Percentiles rank a stretch among this genome's conserved stretches.
Conservation (phyloP, 2,329 filamentous ascomycete species). For the Epichloe gansuensis region DNA sequence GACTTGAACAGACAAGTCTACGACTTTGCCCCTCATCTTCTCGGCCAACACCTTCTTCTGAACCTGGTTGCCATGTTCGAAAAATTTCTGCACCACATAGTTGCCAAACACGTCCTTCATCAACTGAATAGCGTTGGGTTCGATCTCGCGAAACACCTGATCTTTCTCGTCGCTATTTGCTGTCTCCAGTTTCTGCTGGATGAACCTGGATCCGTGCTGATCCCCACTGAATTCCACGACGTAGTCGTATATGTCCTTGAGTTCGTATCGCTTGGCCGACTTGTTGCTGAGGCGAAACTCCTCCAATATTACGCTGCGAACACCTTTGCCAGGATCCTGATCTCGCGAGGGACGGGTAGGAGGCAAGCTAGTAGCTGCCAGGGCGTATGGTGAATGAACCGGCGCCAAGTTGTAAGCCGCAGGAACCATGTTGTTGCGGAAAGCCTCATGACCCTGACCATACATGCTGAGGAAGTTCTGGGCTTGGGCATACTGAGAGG, state of each 20-base stretch:
- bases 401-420: conserved; percentile 22
- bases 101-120: conserved; percentile 98
- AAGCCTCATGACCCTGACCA: not conserved
- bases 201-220: conserved; percentile 89
- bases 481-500: conserved; percentile 21
- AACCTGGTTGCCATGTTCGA: conserved; percentile 85
- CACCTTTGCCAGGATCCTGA: conserved; percentile 44
- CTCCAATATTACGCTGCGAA: conserved; percentile 61
- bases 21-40: conserved; percentile 77
- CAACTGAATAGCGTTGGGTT: conserved; percentile 69
- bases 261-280: conserved; percentile 59
- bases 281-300: conserved; percentile 69
- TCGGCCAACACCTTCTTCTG: conserved; percentile 82
- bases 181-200: conserved; percentile 80
- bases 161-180: conserved; percentile 96
- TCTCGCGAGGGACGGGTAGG: conserved; percentile 32
- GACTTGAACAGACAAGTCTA: conserved; percentile 70
- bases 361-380: conserved; percentile 14
- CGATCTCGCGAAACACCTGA: conserved; percentile 75
- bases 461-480: conserved; percentile 14
- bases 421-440: conserved; percentile 25
- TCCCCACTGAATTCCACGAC: conserved; percentile 93
- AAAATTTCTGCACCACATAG: conserved; percentile 96
- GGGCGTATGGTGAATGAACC: conserved; percentile 18
- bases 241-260: conserved; percentile 79